Conservation (phyloP, 768 basidiomycete genomes). For the Xerocomellus intermedius region DNA sequence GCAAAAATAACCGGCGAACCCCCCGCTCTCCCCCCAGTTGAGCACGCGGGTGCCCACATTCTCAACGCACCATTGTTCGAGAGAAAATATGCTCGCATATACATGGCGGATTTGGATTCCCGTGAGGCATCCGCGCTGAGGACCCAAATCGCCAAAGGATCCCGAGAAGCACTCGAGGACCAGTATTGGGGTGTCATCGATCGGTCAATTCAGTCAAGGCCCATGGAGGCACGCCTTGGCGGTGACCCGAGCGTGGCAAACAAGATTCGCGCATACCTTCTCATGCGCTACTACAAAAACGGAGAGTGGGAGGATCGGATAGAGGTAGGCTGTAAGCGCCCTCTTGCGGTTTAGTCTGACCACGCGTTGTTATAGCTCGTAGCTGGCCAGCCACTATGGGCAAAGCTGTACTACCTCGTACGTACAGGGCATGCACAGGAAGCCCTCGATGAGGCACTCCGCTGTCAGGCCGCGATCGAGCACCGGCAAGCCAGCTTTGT, state of each 20-base stretch:
- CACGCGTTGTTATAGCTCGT: conserved; percentile 54
- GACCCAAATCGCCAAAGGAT: conserved; percentile 73
- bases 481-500: conserved; percentile 82
- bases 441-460: conserved; percentile 72
- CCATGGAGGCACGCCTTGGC: conserved; percentile 82
- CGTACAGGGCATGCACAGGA: conserved; percentile 82
- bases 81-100: conserved; percentile 78
- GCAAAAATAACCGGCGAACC: conserved; percentile 77
- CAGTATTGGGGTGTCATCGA: conserved; percentile 87
- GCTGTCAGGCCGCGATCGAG: conserved; percentile 68
- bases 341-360: not conserved
- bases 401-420: conserved; percentile 88
- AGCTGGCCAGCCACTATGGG: conserved; percentile 89
- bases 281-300: conserved; percentile 76
- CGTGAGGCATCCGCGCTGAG: conserved; percentile 66
- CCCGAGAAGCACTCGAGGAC: conserved; percentile 79
- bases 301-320: conserved; percentile 85
- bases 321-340: conserved; percentile 55
- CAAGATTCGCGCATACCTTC: conserved; percentile 84
- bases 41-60: conserved; percentile 80
- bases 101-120: conserved; percentile 63
- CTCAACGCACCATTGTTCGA: conserved; percentile 78
- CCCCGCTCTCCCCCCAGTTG: conserved; percentile 68
- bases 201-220: conserved; percentile 75
- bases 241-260: conserved; percentile 90